Conservation (phyloP, 176 grass and related monocot genomes). For the Leersia perrieri region DNA sequence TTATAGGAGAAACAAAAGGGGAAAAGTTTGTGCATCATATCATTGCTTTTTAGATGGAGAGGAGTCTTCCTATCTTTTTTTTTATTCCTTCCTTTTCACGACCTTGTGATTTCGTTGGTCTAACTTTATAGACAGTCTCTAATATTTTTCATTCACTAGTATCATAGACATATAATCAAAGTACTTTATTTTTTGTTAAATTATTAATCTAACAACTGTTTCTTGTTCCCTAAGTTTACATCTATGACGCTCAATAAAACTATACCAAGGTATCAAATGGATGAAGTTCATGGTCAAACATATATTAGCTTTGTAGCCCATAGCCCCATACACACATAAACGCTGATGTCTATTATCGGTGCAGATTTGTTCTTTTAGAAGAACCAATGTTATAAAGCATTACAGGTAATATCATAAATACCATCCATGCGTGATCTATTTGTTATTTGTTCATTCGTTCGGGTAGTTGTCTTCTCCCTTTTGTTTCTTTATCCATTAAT, state of each 20-base stretch:
- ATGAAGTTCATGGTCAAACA: constrained; percentile 8
- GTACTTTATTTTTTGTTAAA: not conserved
- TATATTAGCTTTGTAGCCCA: not conserved
- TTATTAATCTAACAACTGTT: not conserved
- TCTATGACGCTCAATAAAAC: not conserved
- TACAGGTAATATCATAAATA: not conserved
- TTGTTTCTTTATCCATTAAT: constrained; percentile 37
- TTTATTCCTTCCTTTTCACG: constrained; percentile 1
- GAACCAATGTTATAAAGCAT: not conserved
- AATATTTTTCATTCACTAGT: not conserved
- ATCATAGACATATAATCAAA: not conserved
- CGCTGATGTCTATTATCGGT: constrained; percentile 6
- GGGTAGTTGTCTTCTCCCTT: constrained; percentile 18
- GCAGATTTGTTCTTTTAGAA: constrained; percentile 23
- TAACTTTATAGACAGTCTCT: not conserved
- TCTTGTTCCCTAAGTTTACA: not conserved
- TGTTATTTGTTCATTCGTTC: not conserved
- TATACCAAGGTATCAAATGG: not conserved
- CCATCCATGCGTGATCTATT: not conserved
- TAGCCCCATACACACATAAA: not conserved
- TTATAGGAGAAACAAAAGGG: constrained; percentile 6
- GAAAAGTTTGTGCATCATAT: constrained; percentile 12
- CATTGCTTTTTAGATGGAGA: constrained; percentile 15
- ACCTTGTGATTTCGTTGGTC: not conserved
- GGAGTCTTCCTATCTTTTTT: constrained; percentile 16